Evolutionary conservation across 305 asterid genomes (phyloP).

Genomic region (Andrographis paniculata): DNA sequence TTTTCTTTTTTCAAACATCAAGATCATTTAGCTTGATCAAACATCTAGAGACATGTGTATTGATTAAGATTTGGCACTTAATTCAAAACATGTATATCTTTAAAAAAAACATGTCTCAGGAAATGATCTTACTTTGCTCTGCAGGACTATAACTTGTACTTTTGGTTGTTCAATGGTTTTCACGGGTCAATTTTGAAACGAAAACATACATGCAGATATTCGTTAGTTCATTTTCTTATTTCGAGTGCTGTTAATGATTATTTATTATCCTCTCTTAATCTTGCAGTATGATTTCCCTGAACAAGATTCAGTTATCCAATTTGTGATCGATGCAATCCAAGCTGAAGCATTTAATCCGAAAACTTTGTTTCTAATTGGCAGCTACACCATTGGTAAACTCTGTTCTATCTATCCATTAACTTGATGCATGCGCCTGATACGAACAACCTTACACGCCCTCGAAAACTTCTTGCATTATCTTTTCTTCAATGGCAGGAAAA

Average conservation of each 20-base stretch:
- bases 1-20: no score
- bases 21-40: no score
- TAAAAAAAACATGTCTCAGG: no score
- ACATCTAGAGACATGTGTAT: no score
- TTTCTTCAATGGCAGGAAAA: slow-evolving; percentile 49
- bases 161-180: no score
- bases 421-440: background rate
- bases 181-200: no score
- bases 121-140: no score
- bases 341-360: slow-evolving; percentile 91
- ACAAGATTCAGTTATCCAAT: slow-evolving; percentile 83
- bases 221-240: background rate
- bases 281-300: slow-evolving; percentile 94
- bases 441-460: background rate
- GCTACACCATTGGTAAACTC: slow-evolving; percentile 85
- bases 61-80: no score
- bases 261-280: slow-evolving; percentile 13
- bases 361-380: slow-evolving; percentile 86
- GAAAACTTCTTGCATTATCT: slow-evolving; percentile 1
- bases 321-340: slow-evolving; percentile 90
- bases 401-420: slow-evolving; percentile 3
- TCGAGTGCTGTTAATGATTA: slow-evolving; percentile 6
- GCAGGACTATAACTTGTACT: no score
- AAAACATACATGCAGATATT: no score
- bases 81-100: no score